These are phyloP conservation scores for Phytophthora meadii DNA, from an alignment of 352 stramenopile genomes.

Conservation along the genomic window DNA sequence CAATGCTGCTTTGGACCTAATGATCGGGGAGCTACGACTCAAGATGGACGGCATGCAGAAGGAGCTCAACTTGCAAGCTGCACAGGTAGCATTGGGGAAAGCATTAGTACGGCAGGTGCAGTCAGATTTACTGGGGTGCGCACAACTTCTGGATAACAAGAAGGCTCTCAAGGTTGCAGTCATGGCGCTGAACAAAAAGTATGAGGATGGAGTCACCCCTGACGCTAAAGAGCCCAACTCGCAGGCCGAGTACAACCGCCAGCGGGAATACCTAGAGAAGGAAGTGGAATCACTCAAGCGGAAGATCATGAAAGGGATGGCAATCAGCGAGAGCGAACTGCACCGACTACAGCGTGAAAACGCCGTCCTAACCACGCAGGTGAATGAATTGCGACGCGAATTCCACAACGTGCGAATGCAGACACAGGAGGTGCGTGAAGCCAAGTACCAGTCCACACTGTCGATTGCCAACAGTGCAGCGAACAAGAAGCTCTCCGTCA, in stretches of 20 bases:
- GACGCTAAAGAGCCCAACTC: constrained; percentile 91
- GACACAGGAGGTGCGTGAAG: constrained; percentile 63
- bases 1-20: constrained; percentile 93
- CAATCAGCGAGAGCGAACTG: constrained; percentile 83
- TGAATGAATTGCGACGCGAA: constrained; percentile 85
- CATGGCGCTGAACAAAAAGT: constrained; percentile 89
- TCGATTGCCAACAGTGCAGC: constrained; percentile 25
- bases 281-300: constrained; percentile 91
- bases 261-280: constrained; percentile 93
- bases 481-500: constrained; percentile 27
- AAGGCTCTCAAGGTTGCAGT: constrained; percentile 81
- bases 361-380: constrained; percentile 78
- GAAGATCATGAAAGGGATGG: constrained; percentile 90
- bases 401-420: constrained; percentile 84
- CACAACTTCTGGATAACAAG: constrained; percentile 77
- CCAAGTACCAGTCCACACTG: constrained; percentile 46
- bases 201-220: constrained; percentile 71
- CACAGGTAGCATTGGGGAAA: constrained; percentile 69
- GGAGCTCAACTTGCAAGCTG: constrained; percentile 75
- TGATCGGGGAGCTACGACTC: constrained; percentile 94
- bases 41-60: constrained; percentile 95
- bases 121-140: constrained; percentile 74
- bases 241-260: constrained; percentile 91
- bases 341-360: constrained; percentile 86
- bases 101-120: constrained; percentile 81